phyloP scores from a whole-genome alignment of 345 rosid species.

The Kandelia obovata region DNA sequence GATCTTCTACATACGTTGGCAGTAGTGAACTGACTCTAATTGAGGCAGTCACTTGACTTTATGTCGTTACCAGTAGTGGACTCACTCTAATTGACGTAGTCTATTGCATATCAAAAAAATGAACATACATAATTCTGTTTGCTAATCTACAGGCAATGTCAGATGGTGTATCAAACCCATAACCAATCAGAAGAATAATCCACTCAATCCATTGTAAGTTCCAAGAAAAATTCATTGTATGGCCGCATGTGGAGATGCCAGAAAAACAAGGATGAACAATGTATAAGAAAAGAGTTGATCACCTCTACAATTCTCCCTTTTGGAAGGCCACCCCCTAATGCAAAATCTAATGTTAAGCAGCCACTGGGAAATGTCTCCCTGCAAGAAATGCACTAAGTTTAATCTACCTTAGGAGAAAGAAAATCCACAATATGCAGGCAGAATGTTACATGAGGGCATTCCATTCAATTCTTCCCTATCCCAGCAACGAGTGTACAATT shows the following conservation, averaged over 20 bases:
- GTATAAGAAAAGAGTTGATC: slow-evolving; percentile 7
- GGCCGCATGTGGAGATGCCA: background rate
- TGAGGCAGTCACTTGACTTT: no score
- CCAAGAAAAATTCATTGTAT: background rate
- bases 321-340: slow-evolving; percentile 95
- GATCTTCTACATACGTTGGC: background rate
- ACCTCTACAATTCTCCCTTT: slow-evolving; percentile 96
- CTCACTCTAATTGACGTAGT: no score
- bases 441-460: background rate
- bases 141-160: background rate
- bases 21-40: background rate
- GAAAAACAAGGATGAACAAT: slow-evolving; percentile 5
- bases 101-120: background rate
- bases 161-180: background rate
- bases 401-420: background rate
- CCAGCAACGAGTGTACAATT: background rate
- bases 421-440: background rate
- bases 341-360: slow-evolving; percentile 85
- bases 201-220: background rate
- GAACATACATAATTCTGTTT: background rate
- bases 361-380: slow-evolving; percentile 97
- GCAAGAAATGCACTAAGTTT: slow-evolving; percentile 24
- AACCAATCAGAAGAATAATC: background rate
- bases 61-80: no score
- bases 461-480: background rate